Conservation (phyloP, 2,329 filamentous ascomycete species). For the Neonectria coccinea region DNA sequence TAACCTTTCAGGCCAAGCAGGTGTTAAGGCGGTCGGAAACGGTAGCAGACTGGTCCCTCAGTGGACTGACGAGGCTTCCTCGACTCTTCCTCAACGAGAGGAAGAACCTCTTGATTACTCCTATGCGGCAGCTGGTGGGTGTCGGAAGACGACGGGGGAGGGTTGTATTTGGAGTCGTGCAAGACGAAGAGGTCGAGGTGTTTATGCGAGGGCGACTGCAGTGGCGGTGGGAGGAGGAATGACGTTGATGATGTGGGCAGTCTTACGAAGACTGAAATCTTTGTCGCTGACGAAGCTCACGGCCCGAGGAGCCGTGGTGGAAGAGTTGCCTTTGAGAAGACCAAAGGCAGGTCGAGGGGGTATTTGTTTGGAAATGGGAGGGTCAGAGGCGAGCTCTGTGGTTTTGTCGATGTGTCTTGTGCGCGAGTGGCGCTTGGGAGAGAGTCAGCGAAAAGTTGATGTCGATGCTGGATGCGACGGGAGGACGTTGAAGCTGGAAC, state of each 20-base stretch:
- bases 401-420: background rate
- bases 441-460: conserved; percentile 14
- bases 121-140: conserved; percentile 99
- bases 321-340: conserved; percentile 71
- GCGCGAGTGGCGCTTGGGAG: conserved; percentile 9
- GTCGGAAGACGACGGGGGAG: conserved; percentile 68
- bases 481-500: background rate
- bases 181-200: conserved; percentile 63
- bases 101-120: conserved; percentile 98
- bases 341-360: conserved; percentile 67
- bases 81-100: conserved; percentile 99
- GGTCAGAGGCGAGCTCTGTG: conserved; percentile 13
- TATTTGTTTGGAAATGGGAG: conserved; percentile 15
- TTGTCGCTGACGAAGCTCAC: conserved; percentile 72
- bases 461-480: conserved; percentile 1
- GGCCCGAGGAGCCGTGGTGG: conserved; percentile 73
- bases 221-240: conserved; percentile 68
- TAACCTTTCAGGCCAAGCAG: conserved; percentile 48
- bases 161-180: conserved; percentile 61
- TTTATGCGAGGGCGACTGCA: conserved; percentile 59
- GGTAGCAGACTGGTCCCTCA: conserved; percentile 91
- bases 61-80: conserved; percentile 95
- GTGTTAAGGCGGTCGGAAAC: conserved; percentile 96
- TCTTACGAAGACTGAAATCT: conserved; percentile 76
- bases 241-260: conserved; percentile 75